phyloP scores from a whole-genome alignment of 257 asterid species.

The Mentha longifolia region DNA sequence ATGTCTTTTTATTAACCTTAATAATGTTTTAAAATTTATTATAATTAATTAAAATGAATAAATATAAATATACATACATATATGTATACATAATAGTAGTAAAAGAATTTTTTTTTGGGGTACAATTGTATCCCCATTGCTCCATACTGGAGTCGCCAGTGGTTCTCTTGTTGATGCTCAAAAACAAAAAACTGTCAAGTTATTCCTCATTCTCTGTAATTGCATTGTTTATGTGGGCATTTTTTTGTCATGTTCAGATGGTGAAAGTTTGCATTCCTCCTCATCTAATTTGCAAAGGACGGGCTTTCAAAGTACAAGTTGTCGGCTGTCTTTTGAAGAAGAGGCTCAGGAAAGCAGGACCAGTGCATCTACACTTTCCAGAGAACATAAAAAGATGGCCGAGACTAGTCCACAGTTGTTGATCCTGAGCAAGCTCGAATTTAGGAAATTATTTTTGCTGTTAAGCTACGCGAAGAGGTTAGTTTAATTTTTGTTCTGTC shows the following conservation, averaged over 20 bases:
- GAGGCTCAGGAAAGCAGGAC: conserved; percentile 32
- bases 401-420: conserved; percentile 42
- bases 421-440: conserved; percentile 55
- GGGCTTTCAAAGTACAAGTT: conserved; percentile 24
- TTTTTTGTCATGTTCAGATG: conserved; percentile 41
- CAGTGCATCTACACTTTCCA: conserved; percentile 17
- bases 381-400: conserved; percentile 23
- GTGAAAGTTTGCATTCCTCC: conserved; percentile 35
- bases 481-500: conserved; percentile 27
- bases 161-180: neutral
- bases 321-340: conserved; percentile 42
- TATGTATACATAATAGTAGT: no score
- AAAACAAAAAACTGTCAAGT: neutral
- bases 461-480: conserved; percentile 71
- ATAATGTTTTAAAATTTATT: no score
- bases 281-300: conserved; percentile 23
- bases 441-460: conserved; percentile 63
- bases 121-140: no score
- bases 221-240: conserved; percentile 10
- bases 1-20: no score
- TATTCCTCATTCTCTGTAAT: conserved; percentile 6
- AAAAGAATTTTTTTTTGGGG: no score
- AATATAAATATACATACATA: no score
- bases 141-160: no score
- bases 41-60: no score